Evolutionary conservation across 1,139 yeast species (phyloP).

Genomic region (Scheffersomyces segobiensis): DNA sequence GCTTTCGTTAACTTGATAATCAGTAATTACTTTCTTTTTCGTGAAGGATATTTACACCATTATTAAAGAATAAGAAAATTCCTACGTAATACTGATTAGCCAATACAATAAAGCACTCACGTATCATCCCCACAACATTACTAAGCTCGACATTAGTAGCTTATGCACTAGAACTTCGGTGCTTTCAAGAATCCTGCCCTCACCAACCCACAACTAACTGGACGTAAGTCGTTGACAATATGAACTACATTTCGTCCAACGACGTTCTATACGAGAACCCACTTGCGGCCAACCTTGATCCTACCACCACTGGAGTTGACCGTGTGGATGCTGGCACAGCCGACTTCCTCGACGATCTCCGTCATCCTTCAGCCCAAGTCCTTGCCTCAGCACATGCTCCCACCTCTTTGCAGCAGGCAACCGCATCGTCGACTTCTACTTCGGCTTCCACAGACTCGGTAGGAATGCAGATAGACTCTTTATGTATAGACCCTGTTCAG

Average conservation of each 20-base stretch:
- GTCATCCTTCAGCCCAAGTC: not conserved
- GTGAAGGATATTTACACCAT: not conserved
- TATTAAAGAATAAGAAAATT: not conserved
- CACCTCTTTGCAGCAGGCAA: not conserved
- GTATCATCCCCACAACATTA: not conserved
- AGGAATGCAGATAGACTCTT: not conserved
- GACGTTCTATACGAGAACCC: not conserved
- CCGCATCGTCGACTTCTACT: not conserved
- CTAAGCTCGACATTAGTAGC: not conserved
- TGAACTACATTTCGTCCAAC: not conserved
- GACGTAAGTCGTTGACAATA: not conserved
- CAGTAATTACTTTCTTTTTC: not conserved
- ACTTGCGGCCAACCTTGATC: not conserved
- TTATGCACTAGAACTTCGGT: too few relatives aligned
- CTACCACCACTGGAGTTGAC: not conserved
- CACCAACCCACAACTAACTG: too few relatives aligned
- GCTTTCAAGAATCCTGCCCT: too few relatives aligned
- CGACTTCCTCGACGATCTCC: not conserved
- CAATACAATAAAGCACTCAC: not conserved
- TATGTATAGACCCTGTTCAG: not conserved
- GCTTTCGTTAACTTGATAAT: not conserved
- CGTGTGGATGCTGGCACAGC: not conserved
- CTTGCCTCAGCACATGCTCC: not conserved
- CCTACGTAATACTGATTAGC: not conserved
- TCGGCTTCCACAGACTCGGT: not conserved